Evolutionary conservation across 1,139 yeast species (phyloP).

Genomic region (Kodamaea arcana): DNA sequence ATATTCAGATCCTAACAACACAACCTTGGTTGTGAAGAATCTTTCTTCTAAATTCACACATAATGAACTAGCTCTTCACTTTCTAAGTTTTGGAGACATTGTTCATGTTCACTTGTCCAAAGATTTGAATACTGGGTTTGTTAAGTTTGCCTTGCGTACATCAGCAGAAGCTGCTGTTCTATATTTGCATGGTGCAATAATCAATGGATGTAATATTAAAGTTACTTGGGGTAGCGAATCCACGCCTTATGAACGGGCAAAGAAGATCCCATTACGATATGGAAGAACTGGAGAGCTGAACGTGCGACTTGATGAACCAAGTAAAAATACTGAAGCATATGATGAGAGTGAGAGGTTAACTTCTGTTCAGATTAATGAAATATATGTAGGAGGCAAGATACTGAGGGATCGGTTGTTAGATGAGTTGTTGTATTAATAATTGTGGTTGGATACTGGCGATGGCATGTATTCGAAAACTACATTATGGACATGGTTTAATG

Average conservation of each 20-base stretch:
- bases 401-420: slow-evolving; percentile 14
- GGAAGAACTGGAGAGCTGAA: slow-evolving; percentile 12
- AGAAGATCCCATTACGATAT: slow-evolving; percentile 18
- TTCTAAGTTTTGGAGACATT: slow-evolving; percentile 37
- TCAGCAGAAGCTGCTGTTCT: slow-evolving; percentile 38
- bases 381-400: slow-evolving; percentile 15
- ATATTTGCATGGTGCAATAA: slow-evolving; percentile 27
- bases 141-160: slow-evolving; percentile 27
- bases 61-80: slow-evolving; percentile 26
- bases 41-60: slow-evolving; percentile 27
- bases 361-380: slow-evolving; percentile 14
- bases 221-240: slow-evolving; percentile 31
- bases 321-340: slow-evolving; percentile 7
- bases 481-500: too few species aligned
- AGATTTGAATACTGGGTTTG: slow-evolving; percentile 20
- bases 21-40: slow-evolving; percentile 29
- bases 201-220: slow-evolving; percentile 28
- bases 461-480: too few species aligned
- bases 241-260: slow-evolving; percentile 12
- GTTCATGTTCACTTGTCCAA: slow-evolving; percentile 18
- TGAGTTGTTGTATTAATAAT: slow-evolving; percentile 10
- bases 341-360: slow-evolving; percentile 21
- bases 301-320: slow-evolving; percentile 13
- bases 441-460: too few species aligned
- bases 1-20: slow-evolving; percentile 35